These are phyloP conservation scores for Pseudogymnoascus sp. DNA, from an alignment of 2,329 filamentous ascomycete genomes.

Conservation along the genomic window DNA sequence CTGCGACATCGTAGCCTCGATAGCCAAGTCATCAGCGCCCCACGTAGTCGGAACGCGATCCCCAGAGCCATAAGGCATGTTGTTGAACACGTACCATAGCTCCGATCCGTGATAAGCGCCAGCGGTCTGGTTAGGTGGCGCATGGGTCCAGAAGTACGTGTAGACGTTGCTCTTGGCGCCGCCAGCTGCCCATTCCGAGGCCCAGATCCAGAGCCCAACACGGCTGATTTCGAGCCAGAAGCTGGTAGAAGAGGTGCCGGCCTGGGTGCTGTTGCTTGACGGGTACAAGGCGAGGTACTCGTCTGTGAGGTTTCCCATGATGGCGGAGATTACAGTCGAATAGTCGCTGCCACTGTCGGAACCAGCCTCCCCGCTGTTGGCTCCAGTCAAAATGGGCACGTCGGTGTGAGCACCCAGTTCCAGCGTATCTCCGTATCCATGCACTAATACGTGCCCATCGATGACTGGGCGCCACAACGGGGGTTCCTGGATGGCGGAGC, in stretches of 20 bases:
- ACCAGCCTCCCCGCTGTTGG: slow-evolving; percentile 24
- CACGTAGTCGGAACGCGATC: slow-evolving; percentile 20
- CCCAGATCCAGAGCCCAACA: slow-evolving; percentile 23
- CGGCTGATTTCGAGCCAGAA: slow-evolving; percentile 22
- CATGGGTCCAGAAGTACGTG: slow-evolving; percentile 26
- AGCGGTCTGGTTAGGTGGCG: slow-evolving; percentile 19
- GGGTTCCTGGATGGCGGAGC: slow-evolving; percentile 16
- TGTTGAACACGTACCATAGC: slow-evolving; percentile 28
- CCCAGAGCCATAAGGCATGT: slow-evolving; percentile 14
- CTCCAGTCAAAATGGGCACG: slow-evolving; percentile 26
- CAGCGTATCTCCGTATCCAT: slow-evolving; percentile 20
- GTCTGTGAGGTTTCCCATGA: background rate
- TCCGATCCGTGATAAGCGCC: slow-evolving; percentile 27
- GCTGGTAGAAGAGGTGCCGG: slow-evolving; percentile 19
- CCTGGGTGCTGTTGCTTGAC: slow-evolving; percentile 17
- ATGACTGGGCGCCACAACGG: slow-evolving; percentile 25
- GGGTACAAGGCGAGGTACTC: slow-evolving; percentile 21
- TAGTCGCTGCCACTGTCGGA: background rate
- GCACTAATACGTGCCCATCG: slow-evolving; percentile 25
- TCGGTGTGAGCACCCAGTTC: slow-evolving; percentile 17
- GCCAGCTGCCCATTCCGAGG: slow-evolving; percentile 20
- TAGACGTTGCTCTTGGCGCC: slow-evolving; percentile 23
- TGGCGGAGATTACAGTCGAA: background rate
- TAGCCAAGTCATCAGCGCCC: slow-evolving; percentile 21
- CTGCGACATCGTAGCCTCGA: slow-evolving; percentile 39